Base-by-base conservation (phyloP, 2,329 filamentous ascomycete genomes). In the Aspergillus fructus region DNA sequence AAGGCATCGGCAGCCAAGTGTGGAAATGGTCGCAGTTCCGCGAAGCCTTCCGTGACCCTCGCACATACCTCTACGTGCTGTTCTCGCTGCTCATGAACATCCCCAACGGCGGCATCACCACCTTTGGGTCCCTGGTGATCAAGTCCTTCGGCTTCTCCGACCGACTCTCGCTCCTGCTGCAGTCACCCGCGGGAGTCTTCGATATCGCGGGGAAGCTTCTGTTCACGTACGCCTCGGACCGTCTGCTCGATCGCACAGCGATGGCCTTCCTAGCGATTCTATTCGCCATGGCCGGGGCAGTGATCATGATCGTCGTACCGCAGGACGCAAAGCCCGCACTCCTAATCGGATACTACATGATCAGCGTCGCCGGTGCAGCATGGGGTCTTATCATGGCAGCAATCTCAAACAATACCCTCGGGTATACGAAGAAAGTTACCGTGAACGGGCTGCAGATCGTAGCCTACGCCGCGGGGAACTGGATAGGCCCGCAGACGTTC, bases 361-460 rank as follows among this genome's bases (percentile, higher is more conserved):
- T 72, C 23, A 74, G 77, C 56, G 68, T 70, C 3, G 72, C 75
- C 30, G 73, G 75, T 6, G 70, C 73, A 1, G 63, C 72, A 3
- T 65, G 73, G 76, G 0, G 74, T 69, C 34, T 42, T 1, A 5
- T 41, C 3, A 27, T 42, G 48, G 27, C 21, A 3, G 37, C 48
- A 2, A 41, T 50, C 48, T 41, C 34, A 9, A 30, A 27, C 15
- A 82, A 82, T 56, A 70, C 77, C 3, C 77, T 76, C 5, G 79
- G 79, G 0, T 78, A 82, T 55, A 79, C 78, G 3, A 82, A 82
- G 68, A 81, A 81, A 58, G 76, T 79, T 23, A 79, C 78, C 1
- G 74, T 78, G 48, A 80, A 78, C 41, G 79, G 78, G 0, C 62
- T 81, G n/a, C 66, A 77, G 8, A 68, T 80, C 9, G 71, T 79